Base-by-base conservation (phyloP, 1,284 basidiomycete species). In the Malassezia pachydermatis region DNA sequence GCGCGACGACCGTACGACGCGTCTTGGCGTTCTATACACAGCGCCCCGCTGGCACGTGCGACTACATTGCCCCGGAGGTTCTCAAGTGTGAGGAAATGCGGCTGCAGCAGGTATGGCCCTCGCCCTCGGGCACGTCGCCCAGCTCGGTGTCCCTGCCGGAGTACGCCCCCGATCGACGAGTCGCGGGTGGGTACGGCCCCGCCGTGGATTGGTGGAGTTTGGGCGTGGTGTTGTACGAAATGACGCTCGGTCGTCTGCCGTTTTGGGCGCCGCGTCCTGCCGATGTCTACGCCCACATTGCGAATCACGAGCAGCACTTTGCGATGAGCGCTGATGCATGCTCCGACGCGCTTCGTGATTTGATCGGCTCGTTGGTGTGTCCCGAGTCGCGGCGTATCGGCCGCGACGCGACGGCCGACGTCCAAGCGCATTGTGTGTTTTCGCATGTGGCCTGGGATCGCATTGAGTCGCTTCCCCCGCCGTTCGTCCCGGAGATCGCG, bases 161-260 rank as follows among this genome's bases (percentile, higher is more conserved):
- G 22, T 23, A 19, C 4, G 27, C 19, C 41, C 45, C 50, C 13
- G 56, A 58, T 19, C 32, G 55, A 25, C 28, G 38, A 10, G 45
- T 47, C 5, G 55, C 64, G 4, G 68, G 68, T 14, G 47, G 43
- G 25, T 70, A 71, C 45, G 68, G 68, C 1, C 68, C 68, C 5
- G 64, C 65, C 33, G 57, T 65, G 35, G 68, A 71, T 44, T 71
- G 65, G 65, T 71, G 68, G 68, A 65, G 62, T 48, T 55, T 71
- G 29, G 68, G 68, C 22, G 55, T 68, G 25, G 58, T 70, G 46
- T 47, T 71, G 25, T 68, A 68, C 48, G 68, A 71, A 50, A 70
- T 70, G 65, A 52, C 55, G 3, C 67, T 54, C 48, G 66, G 65
- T 10, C 47, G 52, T 5, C 43, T 65, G 28, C 68, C 68, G 29